phyloP scores from a whole-genome alignment of 768 basidiomycete genomes.

The Calocera cornea region DNA sequence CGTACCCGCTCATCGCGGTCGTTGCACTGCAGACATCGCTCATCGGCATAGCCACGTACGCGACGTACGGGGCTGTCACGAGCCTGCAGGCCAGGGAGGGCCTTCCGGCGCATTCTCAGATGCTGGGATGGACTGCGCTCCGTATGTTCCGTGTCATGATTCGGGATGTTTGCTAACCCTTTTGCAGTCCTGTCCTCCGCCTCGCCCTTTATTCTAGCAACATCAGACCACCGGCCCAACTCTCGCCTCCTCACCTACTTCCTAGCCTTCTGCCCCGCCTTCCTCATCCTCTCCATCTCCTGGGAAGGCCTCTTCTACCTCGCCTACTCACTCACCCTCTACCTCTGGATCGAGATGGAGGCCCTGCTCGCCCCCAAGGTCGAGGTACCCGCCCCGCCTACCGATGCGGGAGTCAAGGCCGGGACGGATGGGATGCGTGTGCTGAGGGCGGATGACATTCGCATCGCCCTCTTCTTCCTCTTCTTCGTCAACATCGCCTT shows the following conservation, averaged over 20 bases:
- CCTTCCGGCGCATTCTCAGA: conserved; percentile 46
- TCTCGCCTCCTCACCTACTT: conserved; percentile 50
- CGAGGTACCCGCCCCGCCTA: not conserved
- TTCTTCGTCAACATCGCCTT: conserved; percentile 80
- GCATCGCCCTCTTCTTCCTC: conserved; percentile 68
- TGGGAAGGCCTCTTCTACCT: conserved; percentile 69
- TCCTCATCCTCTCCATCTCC: conserved; percentile 67
- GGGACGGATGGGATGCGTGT: not conserved
- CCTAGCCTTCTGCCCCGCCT: conserved; percentile 59
- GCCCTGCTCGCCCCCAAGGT: conserved; percentile 16
- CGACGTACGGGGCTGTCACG: conserved; percentile 41
- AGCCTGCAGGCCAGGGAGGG: conserved; percentile 55
- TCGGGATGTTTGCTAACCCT: too few relatives aligned
- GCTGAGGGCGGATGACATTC: conserved; percentile 38
- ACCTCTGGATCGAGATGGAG: conserved; percentile 59
- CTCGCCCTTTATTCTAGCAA: conserved; percentile 36
- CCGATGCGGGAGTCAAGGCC: not conserved
- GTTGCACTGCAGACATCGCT: not conserved
- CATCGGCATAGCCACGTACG: not conserved
- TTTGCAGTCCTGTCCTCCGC: conserved; percentile 38
- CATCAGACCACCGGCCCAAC: conserved; percentile 27
- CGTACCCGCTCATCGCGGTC: not conserved
- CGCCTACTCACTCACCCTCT: conserved; percentile 48
- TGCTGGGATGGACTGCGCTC: conserved; percentile 50
- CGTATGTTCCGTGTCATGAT: conserved; percentile 32